Percentiles rank a stretch among this genome's conserved stretches.
phyloP scores from a whole-genome alignment of 768 basidiomycete genomes.

The Termitomyces titanicus region DNA sequence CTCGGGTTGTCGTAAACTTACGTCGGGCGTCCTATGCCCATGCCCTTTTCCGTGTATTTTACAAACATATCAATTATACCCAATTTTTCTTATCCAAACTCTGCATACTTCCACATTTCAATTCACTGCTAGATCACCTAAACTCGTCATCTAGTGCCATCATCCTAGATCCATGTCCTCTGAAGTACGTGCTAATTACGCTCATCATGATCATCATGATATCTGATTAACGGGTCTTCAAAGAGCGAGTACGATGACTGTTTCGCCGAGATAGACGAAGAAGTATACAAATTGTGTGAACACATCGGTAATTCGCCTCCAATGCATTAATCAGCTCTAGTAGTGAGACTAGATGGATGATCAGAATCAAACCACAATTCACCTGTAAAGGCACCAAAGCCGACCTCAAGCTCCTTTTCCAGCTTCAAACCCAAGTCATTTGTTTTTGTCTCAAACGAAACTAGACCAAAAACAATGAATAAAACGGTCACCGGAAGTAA shows the following conservation, averaged over 20 bases:
- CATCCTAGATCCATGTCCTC: background rate
- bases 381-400: background rate
- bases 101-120: background rate
- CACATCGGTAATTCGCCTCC: background rate
- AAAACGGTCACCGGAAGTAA: background rate
- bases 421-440: background rate
- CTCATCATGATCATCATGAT: background rate
- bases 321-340: background rate
- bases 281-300: background rate
- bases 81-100: background rate
- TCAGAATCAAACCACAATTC: slow-evolving; percentile 5
- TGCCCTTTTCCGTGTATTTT: background rate
- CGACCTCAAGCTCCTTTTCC: background rate
- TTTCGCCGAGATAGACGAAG: slow-evolving; percentile 1
- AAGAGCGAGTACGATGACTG: slow-evolving; percentile 4
- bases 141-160: background rate
- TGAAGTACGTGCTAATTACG: background rate
- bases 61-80: background rate
- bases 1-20: background rate
- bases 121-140: background rate
- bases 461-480: background rate
- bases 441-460: background rate
- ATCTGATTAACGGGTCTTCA: background rate
- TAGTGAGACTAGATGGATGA: background rate
- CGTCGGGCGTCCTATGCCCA: background rate